A percentile compares a stretch with the other conserved stretches of the same genome.
Evolutionary conservation across 176 grass and related monocot species (phyloP).

Genomic region (Ensete ventricosum): DNA sequence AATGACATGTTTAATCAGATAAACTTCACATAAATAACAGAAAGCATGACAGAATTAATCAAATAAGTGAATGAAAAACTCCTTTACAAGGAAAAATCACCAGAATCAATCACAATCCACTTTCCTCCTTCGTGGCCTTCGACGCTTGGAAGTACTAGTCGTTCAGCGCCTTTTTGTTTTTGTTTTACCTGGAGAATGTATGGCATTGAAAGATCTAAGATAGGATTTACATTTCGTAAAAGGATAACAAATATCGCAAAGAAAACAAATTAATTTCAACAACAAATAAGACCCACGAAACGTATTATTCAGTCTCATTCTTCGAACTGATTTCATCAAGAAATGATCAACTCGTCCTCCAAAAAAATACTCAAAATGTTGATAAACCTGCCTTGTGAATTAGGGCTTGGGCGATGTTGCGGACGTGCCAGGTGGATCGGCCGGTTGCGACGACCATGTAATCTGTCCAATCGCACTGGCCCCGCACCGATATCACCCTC

Average conservation of each 20-base stretch:
- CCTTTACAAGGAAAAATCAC: slow-evolving; percentile 28
- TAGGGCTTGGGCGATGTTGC: slow-evolving; percentile 91
- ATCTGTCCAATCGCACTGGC: slow-evolving; percentile 53
- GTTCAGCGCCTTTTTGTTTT: slow-evolving; percentile 69
- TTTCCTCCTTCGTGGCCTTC: slow-evolving; percentile 81
- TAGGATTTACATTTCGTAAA: too few species aligned
- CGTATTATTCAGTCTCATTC: not conserved
- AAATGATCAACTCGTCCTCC: not conserved
- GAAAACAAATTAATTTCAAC: too few species aligned
- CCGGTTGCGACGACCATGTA: slow-evolving; percentile 91
- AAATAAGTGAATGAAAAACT: not conserved
- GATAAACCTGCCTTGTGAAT: slow-evolving; percentile 57
- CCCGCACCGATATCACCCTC: slow-evolving; percentile 69
- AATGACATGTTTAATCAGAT: not conserved
- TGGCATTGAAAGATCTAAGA: not conserved
- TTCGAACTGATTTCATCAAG: not conserved
- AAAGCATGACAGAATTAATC: slow-evolving; percentile 3
- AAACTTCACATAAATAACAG: slow-evolving; percentile 1
- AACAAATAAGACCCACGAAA: too few species aligned
- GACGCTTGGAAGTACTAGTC: slow-evolving; percentile 76
- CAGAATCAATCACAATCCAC: slow-evolving; percentile 92
- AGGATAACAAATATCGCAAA: too few species aligned
- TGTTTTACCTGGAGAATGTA: slow-evolving; percentile 47
- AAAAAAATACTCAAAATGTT: too few species aligned
- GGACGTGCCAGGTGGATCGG: slow-evolving; percentile 79